phyloP scores from a whole-genome alignment of 2,329 filamentous ascomycete genomes.

The Neonectria sp. region DNA sequence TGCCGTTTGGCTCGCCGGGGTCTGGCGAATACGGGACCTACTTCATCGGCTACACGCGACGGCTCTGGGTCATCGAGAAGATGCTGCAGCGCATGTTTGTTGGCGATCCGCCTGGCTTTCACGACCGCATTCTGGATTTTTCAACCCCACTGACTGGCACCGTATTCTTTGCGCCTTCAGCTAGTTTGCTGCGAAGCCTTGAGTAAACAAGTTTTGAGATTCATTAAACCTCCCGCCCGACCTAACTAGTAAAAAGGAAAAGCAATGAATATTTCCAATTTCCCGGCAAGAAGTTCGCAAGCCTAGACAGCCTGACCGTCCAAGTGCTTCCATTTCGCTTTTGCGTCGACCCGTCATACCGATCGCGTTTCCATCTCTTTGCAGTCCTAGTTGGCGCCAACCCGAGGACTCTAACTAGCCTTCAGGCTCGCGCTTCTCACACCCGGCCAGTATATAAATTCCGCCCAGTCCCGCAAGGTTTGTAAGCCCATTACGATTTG shows the following conservation, averaged over 20 bases:
- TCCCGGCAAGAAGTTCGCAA: no score
- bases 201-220: not conserved
- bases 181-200: slow-evolving; percentile 18
- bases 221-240: no score
- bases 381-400: no score
- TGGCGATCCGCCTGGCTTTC: slow-evolving; percentile 66
- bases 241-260: no score
- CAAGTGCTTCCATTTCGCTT: no score
- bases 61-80: slow-evolving; percentile 70
- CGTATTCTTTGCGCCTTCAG: slow-evolving; percentile 66
- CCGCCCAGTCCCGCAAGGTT: not conserved
- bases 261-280: no score
- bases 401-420: no score
- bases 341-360: no score
- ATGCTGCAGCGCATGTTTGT: slow-evolving; percentile 73
- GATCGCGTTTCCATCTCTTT: no score
- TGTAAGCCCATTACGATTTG: not conserved
- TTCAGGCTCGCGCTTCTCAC: not conserved
- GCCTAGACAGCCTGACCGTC: no score
- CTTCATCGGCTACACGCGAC: slow-evolving; percentile 69
- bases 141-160: slow-evolving; percentile 67
- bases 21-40: slow-evolving; percentile 69
- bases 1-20: slow-evolving; percentile 71
- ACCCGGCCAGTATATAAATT: not conserved
- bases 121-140: slow-evolving; percentile 70